Evolutionary conservation across 495 filamentous ascomycete genomes (phyloP).

Genomic region (Penicillium atrosanguineum): DNA sequence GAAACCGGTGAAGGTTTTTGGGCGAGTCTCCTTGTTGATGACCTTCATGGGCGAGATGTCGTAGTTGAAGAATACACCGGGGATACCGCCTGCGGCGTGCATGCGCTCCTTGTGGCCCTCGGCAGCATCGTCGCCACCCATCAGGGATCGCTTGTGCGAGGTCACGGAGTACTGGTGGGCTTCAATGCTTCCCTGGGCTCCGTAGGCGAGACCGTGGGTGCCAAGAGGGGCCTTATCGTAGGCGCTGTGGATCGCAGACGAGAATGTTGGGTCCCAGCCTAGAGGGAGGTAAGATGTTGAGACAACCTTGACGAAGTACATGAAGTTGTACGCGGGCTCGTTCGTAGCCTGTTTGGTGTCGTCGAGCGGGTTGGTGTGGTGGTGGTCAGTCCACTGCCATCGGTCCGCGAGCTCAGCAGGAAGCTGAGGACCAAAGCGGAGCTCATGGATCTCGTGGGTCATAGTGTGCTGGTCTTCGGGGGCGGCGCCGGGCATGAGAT

Average conservation of each 20-base stretch:
- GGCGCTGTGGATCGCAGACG: constrained; percentile 43
- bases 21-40: constrained; percentile 87
- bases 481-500: constrained; percentile 57
- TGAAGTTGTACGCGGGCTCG: constrained; percentile 87
- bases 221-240: constrained; percentile 61
- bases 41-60: constrained; percentile 99
- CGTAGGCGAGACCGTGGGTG: constrained; percentile 53
- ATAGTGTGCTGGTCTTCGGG: constrained; percentile 74
- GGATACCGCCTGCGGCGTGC: constrained; percentile 87
- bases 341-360: constrained; percentile 70
- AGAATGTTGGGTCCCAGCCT: constrained; percentile 64
- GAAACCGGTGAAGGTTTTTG: constrained; percentile 86
- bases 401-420: constrained; percentile 64
- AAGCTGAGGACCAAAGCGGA: constrained; percentile 91
- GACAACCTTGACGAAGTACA: constrained; percentile 99
- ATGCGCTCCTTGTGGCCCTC: constrained; percentile 88
- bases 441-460: constrained; percentile 82
- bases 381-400: constrained; percentile 85
- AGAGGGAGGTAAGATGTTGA: constrained; percentile 91
- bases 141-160: constrained; percentile 82
- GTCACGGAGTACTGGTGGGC: constrained; percentile 98
- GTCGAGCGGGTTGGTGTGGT: constrained; percentile 92
- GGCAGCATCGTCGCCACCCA: constrained; percentile 74
- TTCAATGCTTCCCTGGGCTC: constrained; percentile 76
- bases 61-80: constrained; percentile 97